These are phyloP conservation scores for Penicillium goetzii DNA, from an alignment of 495 filamentous ascomycete genomes.

Conservation along the genomic window DNA sequence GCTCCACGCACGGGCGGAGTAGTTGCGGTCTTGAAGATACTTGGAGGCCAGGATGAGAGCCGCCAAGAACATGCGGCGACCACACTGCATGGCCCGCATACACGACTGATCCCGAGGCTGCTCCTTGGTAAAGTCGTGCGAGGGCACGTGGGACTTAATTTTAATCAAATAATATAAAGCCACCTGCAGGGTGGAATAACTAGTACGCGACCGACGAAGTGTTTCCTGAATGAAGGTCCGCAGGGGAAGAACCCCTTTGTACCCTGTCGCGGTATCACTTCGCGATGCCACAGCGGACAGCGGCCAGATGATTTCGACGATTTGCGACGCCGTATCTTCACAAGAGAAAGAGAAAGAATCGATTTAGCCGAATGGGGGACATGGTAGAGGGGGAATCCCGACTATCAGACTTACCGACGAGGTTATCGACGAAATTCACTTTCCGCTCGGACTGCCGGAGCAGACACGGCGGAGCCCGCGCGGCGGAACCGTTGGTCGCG, in stretches of 20 bases:
- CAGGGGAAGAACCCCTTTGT: slow-evolving; percentile 79
- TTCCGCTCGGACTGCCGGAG: slow-evolving; percentile 92
- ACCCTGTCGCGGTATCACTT: slow-evolving; percentile 49
- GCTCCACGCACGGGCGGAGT: slow-evolving; percentile 95
- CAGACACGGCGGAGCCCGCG: slow-evolving; percentile 76
- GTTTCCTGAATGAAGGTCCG: slow-evolving; percentile 98
- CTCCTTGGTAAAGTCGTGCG: slow-evolving; percentile 82
- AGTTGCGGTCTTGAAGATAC: slow-evolving; percentile 97
- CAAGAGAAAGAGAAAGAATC: slow-evolving; percentile 21
- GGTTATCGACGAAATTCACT: slow-evolving; percentile 92
- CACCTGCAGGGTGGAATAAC: slow-evolving; percentile 96
- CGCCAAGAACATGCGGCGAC: slow-evolving; percentile 95
- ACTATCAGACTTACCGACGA: slow-evolving; percentile 83
- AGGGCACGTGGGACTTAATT: slow-evolving; percentile 88
- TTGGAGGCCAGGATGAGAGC: slow-evolving; percentile 93
- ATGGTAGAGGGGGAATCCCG: slow-evolving; percentile 3
- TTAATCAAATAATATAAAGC: slow-evolving; percentile 95
- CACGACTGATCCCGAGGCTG: slow-evolving; percentile 74
- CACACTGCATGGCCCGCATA: slow-evolving; percentile 87
- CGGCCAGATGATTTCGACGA: slow-evolving; percentile 98
- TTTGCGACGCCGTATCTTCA: slow-evolving; percentile 94
- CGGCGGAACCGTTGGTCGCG: slow-evolving; percentile 51
- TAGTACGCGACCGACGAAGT: slow-evolving; percentile 88
- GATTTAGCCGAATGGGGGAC: slow-evolving; percentile 27
- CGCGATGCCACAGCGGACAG: slow-evolving; percentile 53